These are phyloP conservation scores for Adiantum capillusveneris DNA, from an alignment of 75 land plant species.

Conservation along the genomic window DNA sequence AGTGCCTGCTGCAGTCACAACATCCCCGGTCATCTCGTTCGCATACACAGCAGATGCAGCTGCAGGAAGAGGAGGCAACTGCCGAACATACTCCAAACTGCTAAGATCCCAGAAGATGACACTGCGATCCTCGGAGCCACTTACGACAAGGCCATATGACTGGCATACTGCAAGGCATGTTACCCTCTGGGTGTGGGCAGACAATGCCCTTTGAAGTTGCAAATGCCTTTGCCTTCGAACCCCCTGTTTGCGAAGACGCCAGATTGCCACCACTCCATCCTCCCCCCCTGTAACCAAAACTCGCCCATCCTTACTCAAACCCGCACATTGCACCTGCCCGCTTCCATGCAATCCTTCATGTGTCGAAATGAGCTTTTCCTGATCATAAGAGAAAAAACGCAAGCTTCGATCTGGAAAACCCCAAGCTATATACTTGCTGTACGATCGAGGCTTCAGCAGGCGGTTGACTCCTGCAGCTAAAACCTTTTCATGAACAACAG, in stretches of 20 bases:
- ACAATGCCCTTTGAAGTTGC: constrained; percentile 58
- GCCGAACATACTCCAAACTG: constrained; percentile 77
- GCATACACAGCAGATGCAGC: constrained; percentile 86
- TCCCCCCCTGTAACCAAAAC: constrained; percentile 85
- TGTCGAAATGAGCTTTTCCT: constrained; percentile 89
- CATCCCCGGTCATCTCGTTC: constrained; percentile 93
- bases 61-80: constrained; percentile 88
- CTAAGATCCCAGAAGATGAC: constrained; percentile 96
- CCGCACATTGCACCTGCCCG: constrained; percentile 76
- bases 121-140: constrained; percentile 85
- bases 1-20: constrained; percentile 95
- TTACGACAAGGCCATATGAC: constrained; percentile 80
- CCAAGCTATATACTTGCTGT: constrained; percentile 83
- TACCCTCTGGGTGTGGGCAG: constrained; percentile 82
- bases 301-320: constrained; percentile 85
- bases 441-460: constrained; percentile 76
- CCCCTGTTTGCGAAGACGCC: constrained; percentile 70
- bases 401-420: constrained; percentile 92
- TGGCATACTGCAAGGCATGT: constrained; percentile 89
- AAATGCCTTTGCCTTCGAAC: constrained; percentile 37
- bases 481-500: constrained; percentile 59
- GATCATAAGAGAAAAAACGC: constrained; percentile 83
- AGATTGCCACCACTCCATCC: constrained; percentile 84
- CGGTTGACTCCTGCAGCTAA: constrained; percentile 60
- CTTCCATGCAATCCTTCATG: constrained; percentile 97